These are phyloP conservation scores for Ilex paraguariensis DNA, from an alignment of 305 asterid genomes.

Conservation along the genomic window DNA sequence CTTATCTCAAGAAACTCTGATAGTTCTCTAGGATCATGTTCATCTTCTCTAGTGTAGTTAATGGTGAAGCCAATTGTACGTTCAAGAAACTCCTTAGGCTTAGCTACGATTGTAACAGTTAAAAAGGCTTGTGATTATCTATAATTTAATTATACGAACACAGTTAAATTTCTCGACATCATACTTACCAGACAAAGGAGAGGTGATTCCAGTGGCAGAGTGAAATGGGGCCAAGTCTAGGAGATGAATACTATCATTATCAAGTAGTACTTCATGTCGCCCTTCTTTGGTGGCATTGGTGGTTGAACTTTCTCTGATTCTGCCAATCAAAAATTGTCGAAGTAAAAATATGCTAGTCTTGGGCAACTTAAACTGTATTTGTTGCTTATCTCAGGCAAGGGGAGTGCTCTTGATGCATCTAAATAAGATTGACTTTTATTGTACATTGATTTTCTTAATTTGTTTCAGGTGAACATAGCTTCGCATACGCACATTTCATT, in stretches of 20 bases:
- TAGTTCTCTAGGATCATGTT: slow-evolving; percentile 63
- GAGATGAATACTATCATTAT: slow-evolving; percentile 41
- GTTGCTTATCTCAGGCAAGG: too few species aligned
- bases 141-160: neutral
- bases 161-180: neutral
- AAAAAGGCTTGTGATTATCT: neutral
- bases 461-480: too few species aligned
- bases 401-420: too few species aligned
- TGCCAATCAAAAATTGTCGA: slow-evolving; percentile 3
- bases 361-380: neutral
- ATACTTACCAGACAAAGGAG: slow-evolving; percentile 38
- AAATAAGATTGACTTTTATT: too few species aligned
- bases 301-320: slow-evolving; percentile 43
- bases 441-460: too few species aligned
- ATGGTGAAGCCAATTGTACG: slow-evolving; percentile 73
- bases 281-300: slow-evolving; percentile 70
- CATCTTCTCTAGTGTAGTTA: slow-evolving; percentile 56
- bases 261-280: slow-evolving; percentile 60
- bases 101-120: slow-evolving; percentile 26
- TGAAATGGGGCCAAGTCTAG: slow-evolving; percentile 61
- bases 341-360: neutral
- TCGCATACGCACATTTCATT: too few species aligned
- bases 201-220: slow-evolving; percentile 41
- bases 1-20: slow-evolving; percentile 81
- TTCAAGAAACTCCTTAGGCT: slow-evolving; percentile 53